These are phyloP conservation scores for Pestalotiopsis sp. DNA, from an alignment of 2,329 filamentous ascomycete genomes.

Conservation along the genomic window DNA sequence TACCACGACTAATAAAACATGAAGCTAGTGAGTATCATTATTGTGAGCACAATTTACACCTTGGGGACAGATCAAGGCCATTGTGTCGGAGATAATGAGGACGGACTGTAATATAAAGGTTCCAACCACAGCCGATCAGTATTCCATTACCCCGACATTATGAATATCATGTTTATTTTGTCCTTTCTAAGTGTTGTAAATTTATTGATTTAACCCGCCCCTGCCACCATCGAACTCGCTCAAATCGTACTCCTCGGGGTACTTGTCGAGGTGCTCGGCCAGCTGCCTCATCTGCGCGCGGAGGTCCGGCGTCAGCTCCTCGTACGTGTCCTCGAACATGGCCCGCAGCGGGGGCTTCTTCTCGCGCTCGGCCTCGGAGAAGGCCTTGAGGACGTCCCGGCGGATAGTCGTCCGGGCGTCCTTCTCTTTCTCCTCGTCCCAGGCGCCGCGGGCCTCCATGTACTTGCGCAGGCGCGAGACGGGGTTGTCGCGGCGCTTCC, in stretches of 20 bases:
- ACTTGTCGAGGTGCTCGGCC: conserved; percentile 76
- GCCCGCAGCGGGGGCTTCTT: conserved; percentile 73
- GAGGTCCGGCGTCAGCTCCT: conserved; percentile 80
- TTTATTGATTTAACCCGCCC: conserved; percentile 53
- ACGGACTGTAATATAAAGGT: no score
- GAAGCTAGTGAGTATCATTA: no score
- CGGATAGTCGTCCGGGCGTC: conserved; percentile 66
- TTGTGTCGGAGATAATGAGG: no score
- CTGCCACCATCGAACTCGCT: conserved; percentile 74
- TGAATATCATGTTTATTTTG: not conserved
- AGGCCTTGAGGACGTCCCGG: conserved; percentile 80
- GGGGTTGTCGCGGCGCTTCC: conserved; percentile 89
- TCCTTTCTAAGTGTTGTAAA: not conserved
- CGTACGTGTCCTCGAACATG: conserved; percentile 90
- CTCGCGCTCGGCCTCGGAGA: conserved; percentile 79
- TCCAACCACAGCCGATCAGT: no score
- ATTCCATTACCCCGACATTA: no score
- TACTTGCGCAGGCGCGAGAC: conserved; percentile 86
- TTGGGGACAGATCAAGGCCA: no score
- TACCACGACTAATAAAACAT: no score
- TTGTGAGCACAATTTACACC: no score
- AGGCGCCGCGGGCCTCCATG: conserved; percentile 80
- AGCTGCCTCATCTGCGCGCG: conserved; percentile 75
- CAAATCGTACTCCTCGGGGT: conserved; percentile 91
- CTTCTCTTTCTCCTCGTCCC: conserved; percentile 84